Evolutionary conservation across 345 rosid genomes (phyloP), one percentile per base, ranked within the genome.

Genomic region (Mangifera indica): DNA sequence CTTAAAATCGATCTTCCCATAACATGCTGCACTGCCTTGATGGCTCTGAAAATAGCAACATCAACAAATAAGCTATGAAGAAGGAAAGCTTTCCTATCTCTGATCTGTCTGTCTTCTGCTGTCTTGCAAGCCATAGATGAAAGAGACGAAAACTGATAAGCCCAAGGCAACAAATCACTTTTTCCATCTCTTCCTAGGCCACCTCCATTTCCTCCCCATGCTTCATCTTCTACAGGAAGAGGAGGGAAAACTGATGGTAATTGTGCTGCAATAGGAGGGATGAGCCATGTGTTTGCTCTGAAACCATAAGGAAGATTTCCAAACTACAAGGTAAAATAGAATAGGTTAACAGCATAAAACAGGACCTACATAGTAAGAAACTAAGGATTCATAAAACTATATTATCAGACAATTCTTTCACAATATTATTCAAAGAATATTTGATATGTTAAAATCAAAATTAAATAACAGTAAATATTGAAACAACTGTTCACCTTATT

Each of bases 271-370:
- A 84, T 64, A 18, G 97, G 97, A 70, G 97, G 93, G 71, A 87
- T 81, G 72, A 95, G 96, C 98, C 99, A 95, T 8, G 98, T 95
- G 83, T 95, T 95, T 71, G 99, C 93, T 83, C 98, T 86, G 76
- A 95, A 95, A 10, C 98, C 99, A 80, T 87, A 92, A 48, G 98
- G 98, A 87, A 92, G 93, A 86, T 92, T 95, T 72, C 98, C 98
- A 83, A 95, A 92, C 98, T 95, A 87, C 79, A 83, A 37, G 17
- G 34, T 14, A 21, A 3, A 22, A 53, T 73, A 22, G 13, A 74
- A 74, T 15, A 44, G 10, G 17, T 62, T 58, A 68, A 10, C 25
- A 71, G 67, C 54, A 10, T 32, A 49, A 65, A 24, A 58, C 8
- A 63, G 29, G 21, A 62, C 61, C 32, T 25, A 11, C 13, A 53